A percentile compares a stretch with the other conserved stretches of the same genome.
Evolutionary conservation across 164 flowering plant species (phyloP).

Genomic region (Magnolia sinica): DNA sequence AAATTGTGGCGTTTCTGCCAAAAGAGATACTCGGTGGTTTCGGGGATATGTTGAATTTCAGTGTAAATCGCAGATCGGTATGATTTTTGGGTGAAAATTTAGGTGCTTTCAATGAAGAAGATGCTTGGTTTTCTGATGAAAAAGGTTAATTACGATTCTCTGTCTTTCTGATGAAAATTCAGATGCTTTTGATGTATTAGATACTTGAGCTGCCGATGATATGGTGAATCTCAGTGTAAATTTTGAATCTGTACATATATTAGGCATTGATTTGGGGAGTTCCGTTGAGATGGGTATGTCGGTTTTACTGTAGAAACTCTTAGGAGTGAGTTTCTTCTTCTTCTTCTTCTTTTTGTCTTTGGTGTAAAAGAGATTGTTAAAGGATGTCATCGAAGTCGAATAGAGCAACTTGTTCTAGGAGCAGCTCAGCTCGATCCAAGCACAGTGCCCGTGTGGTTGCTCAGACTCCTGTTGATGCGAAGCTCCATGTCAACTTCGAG

Average conservation of each 20-base stretch:
- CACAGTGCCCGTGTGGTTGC: slow-evolving; percentile 46
- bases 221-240: neutral
- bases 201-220: neutral
- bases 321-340: neutral
- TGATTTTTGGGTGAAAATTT: neutral
- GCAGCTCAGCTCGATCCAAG: slow-evolving; percentile 50
- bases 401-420: slow-evolving; percentile 43
- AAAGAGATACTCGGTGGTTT: neutral
- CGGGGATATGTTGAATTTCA: neutral
- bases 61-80: neutral
- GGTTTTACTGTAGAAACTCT: neutral
- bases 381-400: slow-evolving; percentile 57
- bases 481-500: slow-evolving; percentile 57
- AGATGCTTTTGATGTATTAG: neutral
- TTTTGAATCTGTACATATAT: neutral
- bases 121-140: neutral
- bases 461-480: slow-evolving; percentile 66
- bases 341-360: neutral
- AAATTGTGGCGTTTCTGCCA: neutral
- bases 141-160: neutral
- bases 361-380: slow-evolving; percentile 11
- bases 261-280: neutral
- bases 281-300: neutral
- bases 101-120: neutral
- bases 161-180: neutral